phyloP scores from a whole-genome alignment of 2,329 filamentous ascomycete genomes.

The Diplodia intermedia region DNA sequence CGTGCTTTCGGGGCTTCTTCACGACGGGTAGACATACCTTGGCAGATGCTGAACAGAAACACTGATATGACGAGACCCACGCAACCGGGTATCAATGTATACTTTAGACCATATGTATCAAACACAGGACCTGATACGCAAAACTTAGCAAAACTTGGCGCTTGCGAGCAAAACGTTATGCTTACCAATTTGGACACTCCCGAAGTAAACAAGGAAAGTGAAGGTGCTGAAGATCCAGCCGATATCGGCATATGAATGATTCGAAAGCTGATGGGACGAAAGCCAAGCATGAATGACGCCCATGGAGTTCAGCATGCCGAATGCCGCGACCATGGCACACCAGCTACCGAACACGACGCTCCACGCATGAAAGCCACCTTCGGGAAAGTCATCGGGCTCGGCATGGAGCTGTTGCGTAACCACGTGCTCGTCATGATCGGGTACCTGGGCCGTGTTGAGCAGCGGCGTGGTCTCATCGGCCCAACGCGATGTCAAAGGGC shows the following conservation, averaged over 20 bases:
- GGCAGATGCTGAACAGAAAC: conserved; percentile 43
- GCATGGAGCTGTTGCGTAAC: conserved; percentile 26
- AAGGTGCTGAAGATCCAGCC: conserved; percentile 54
- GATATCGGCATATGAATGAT: conserved; percentile 45
- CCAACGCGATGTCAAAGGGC: conserved; percentile 20
- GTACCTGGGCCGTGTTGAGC: conserved; percentile 14
- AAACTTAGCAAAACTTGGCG: not conserved
- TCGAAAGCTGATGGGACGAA: conserved; percentile 46
- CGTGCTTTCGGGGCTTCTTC: not conserved
- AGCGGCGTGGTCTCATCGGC: conserved; percentile 24
- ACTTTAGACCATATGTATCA: conserved; percentile 45
- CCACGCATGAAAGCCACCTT: conserved; percentile 53
- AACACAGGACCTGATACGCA: conserved; percentile 45
- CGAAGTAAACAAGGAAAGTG: conserved; percentile 50
- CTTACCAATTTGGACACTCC: conserved; percentile 43
- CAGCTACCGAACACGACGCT: conserved; percentile 53
- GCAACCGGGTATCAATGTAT: conserved; percentile 43
- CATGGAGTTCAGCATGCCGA: conserved; percentile 52
- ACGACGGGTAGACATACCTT: conserved; percentile 33
- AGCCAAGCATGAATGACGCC: conserved; percentile 52
- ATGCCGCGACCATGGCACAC: conserved; percentile 50
- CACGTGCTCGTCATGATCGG: conserved; percentile 6
- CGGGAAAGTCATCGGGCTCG: conserved; percentile 42
- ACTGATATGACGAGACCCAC: conserved; percentile 42
- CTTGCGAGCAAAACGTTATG: not conserved